These are phyloP conservation scores for Gossypium mustelinum DNA, from an alignment of 345 rosid species.

Conservation along the genomic window DNA sequence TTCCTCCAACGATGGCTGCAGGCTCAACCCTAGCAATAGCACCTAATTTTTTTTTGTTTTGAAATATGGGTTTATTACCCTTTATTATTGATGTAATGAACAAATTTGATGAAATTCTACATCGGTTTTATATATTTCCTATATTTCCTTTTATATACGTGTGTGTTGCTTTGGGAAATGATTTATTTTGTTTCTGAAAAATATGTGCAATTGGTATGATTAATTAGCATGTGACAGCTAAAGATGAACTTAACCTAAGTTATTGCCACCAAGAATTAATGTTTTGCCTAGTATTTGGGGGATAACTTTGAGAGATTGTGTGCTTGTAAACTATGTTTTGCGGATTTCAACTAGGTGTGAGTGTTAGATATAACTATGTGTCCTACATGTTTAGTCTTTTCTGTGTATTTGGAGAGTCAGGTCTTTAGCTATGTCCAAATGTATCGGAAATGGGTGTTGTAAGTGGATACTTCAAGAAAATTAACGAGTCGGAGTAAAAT, in stretches of 20 bases:
- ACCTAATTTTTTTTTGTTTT: constrained; percentile 11
- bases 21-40: constrained; percentile 6
- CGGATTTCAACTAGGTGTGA: too few relatives aligned
- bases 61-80: not conserved
- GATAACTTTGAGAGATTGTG: not conserved
- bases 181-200: not conserved
- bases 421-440: not conserved
- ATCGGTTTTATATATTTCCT: not conserved
- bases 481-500: too few relatives aligned
- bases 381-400: too few relatives aligned
- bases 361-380: too few relatives aligned
- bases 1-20: constrained; percentile 22
- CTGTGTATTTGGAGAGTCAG: too few relatives aligned
- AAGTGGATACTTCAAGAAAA: not conserved
- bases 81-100: not conserved
- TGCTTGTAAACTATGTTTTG: not conserved
- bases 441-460: not conserved
- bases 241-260: not conserved
- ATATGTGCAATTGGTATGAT: not conserved
- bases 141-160: not conserved
- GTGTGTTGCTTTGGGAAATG: not conserved
- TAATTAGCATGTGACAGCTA: not conserved
- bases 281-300: not conserved
- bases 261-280: not conserved
- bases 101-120: not conserved